Evolutionary conservation across 768 basidiomycete genomes (phyloP).

Genomic region (Mycena maculata): DNA sequence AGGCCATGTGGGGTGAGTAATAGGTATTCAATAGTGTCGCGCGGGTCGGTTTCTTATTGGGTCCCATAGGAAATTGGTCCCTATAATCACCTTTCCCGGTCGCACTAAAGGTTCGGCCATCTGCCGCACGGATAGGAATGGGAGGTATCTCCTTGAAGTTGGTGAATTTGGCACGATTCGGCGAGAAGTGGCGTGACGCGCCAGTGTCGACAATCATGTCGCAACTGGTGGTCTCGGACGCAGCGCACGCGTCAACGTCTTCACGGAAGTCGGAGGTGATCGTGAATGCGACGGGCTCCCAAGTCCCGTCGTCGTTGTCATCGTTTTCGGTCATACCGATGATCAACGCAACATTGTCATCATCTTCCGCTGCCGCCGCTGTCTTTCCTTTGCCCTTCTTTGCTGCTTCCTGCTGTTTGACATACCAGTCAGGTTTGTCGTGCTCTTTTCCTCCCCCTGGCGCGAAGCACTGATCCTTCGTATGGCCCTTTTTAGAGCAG

Average conservation of each 20-base stretch:
- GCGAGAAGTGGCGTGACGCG: conserved; percentile 48
- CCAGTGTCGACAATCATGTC: conserved; percentile 45
- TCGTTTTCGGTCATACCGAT: background rate
- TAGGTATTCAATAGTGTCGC: conserved; percentile 39
- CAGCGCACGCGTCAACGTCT: background rate
- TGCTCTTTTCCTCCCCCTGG: conserved; percentile 46
- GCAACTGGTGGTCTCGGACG: background rate
- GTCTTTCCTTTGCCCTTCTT: conserved; percentile 31
- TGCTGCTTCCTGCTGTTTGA: conserved; percentile 34
- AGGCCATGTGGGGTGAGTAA: conserved; percentile 43
- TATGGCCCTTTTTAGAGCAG: conserved; percentile 44
- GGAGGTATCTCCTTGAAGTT: conserved; percentile 37
- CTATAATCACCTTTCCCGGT: conserved; percentile 43
- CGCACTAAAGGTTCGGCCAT: conserved; percentile 42
- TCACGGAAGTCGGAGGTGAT: background rate
- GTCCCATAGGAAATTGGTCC: conserved; percentile 40
- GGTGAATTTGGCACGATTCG: conserved; percentile 40
- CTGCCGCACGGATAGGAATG: conserved; percentile 41
- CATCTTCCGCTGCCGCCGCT: conserved; percentile 21
- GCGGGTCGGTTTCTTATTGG: conserved; percentile 32
- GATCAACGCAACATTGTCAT: conserved; percentile 1
- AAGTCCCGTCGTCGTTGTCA: conserved; percentile 6
- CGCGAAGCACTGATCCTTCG: conserved; percentile 43
- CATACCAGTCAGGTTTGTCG: conserved; percentile 37
- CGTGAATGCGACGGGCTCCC: background rate